Evolutionary conservation across 164 flowering plant genomes (phyloP).

Genomic region (grape (Vitis vinifera)): DNA sequence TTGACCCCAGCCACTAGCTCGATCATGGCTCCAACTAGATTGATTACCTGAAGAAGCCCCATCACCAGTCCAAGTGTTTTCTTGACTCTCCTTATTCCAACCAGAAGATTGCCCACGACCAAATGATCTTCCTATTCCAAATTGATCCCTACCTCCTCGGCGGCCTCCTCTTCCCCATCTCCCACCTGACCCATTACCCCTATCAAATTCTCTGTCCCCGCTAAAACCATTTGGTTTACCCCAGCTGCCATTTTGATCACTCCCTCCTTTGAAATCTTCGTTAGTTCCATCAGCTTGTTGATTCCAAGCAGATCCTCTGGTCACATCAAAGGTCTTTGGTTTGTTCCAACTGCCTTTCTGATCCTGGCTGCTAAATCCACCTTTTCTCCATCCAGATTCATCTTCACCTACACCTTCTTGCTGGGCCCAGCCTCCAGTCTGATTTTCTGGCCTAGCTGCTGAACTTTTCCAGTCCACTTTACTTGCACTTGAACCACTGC

Average conservation of each 20-base stretch:
- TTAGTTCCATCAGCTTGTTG: not conserved
- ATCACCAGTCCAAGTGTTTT: not conserved
- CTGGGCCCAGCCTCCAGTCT: slow-evolving; percentile 9
- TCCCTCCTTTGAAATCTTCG: no score
- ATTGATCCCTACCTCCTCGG: slow-evolving; percentile 32
- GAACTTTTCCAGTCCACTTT: slow-evolving; percentile 27
- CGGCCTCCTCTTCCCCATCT: slow-evolving; percentile 32
- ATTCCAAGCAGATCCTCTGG: slow-evolving; percentile 23
- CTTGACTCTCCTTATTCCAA: slow-evolving; percentile 22
- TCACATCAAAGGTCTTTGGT: slow-evolving; percentile 16
- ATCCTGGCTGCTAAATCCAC: slow-evolving; percentile 7
- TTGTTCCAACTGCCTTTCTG: slow-evolving; percentile 25
- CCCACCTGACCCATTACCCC: slow-evolving; percentile 40
- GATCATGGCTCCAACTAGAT: slow-evolving; percentile 7
- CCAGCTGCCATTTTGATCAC: not conserved
- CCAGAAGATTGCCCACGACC: slow-evolving; percentile 23
- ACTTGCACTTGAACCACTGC: slow-evolving; percentile 22
- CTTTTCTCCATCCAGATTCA: slow-evolving; percentile 11
- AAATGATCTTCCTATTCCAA: slow-evolving; percentile 31
- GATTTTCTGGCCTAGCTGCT: slow-evolving; percentile 18
- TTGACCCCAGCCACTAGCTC: slow-evolving; percentile 12
- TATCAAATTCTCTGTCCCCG: slow-evolving; percentile 29
- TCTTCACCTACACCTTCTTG: slow-evolving; percentile 13
- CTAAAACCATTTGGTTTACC: slow-evolving; percentile 8
- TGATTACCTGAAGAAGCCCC: not conserved